Evolutionary conservation across 2,329 filamentous ascomycete species (phyloP), one percentile per base, ranked within the genome.

Genomic region (Fusarium pseudonygamai): DNA sequence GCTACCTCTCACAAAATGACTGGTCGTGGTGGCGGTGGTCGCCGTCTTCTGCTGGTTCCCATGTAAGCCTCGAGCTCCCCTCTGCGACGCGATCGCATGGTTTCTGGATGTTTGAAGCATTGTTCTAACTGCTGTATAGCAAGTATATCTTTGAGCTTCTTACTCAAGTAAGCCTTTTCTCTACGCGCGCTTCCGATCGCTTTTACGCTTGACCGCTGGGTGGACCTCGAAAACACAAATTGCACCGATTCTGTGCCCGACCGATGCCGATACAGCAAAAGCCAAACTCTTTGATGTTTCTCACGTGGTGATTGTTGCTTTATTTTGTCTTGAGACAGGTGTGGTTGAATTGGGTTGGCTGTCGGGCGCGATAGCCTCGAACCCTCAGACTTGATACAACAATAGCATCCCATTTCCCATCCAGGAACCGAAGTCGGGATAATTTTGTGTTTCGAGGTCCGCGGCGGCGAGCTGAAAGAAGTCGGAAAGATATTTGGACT

Each of bases 121-220:
- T 60, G 22, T 49, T 72, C 77, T 82, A 69, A 82, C 61, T 7
- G 15, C 36, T 16, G 37, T 24, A 22, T 28, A 84, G 83, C 86
- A 85, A 85, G 78, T 83, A 84, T 75, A 85, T 85, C 71, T 85
- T 85, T 90, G 97, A 96, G 87, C 92, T 98, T 43, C 28, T 28
- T 28, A 28, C 26, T 28, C 89, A 84, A 50, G 83, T 84, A 69
- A 83, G 83, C 83, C 36, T 46, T 49, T 9, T 45, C 32, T 47
- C 52, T 26, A 40, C 43, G 37, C 37, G 42, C 46, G 47, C 59
- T 30, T 22, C 61, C 43, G 59, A 53, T 28, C 32, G 24, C 45
- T 55, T 40, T 40, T 61, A 45, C 63, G 50, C 64, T 59, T 56
- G 67, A 74, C 67, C 67, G 65, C 57, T 52, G 60, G 56, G 58